Conservation (phyloP, 148 eudicot genomes). For the Vaccinium myrtillus region DNA sequence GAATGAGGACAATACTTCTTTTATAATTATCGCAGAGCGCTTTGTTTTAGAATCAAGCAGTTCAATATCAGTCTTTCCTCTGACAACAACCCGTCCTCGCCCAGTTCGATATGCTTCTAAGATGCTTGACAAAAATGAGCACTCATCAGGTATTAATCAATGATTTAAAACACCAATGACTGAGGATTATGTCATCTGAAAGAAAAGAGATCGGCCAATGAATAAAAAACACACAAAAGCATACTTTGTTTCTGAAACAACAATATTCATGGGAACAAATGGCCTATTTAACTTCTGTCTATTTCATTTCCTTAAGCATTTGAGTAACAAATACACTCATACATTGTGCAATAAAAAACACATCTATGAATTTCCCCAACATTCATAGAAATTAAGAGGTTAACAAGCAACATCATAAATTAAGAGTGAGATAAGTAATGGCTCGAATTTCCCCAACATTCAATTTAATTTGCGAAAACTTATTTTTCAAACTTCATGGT, state of each 20-base stretch:
- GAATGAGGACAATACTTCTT: conserved; percentile 55
- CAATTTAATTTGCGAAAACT: neutral
- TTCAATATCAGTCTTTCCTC: conserved; percentile 94
- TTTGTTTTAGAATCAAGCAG: conserved; percentile 70
- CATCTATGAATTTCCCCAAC: neutral
- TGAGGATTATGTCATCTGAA: neutral
- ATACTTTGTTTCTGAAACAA: neutral
- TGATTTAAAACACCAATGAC: neutral
- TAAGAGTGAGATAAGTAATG: neutral
- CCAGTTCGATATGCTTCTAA: conserved; percentile 93
- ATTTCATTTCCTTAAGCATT: neutral
- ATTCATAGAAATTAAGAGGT: neutral
- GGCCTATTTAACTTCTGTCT: neutral
- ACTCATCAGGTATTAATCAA: conserved; percentile 18
- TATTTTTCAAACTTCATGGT: neutral
- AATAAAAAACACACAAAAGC: neutral
- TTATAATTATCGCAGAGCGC: conserved; percentile 75
- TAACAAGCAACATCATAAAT: neutral
- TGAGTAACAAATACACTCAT: neutral
- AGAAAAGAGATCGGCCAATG: neutral
- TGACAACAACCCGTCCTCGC: conserved; percentile 76
- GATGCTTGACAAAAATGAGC: conserved; percentile 47
- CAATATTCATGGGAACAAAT: neutral
- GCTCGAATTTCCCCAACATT: neutral
- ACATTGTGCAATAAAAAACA: neutral